A percentile compares a stretch with the other conserved stretches of the same genome.
These are phyloP conservation scores for Auxenochlorella pyrenoidosa DNA, from an alignment of 139 green algal genomes.

Conservation along the genomic window DNA sequence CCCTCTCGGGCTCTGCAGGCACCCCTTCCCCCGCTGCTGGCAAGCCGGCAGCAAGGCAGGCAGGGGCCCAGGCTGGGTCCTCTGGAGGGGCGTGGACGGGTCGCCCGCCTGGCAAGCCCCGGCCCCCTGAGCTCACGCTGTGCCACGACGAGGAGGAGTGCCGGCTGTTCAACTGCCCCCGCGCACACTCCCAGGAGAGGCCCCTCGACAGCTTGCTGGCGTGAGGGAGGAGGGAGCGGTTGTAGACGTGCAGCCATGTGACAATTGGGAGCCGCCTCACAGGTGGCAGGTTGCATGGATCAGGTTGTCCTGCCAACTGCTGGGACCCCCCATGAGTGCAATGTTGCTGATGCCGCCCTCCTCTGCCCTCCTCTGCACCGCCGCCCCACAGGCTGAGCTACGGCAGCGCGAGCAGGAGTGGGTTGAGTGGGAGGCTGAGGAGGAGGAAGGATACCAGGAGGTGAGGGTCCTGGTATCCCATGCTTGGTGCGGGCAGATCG, in stretches of 20 bases:
- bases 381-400: neutral
- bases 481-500: neutral
- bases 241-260: neutral
- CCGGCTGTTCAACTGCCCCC: neutral
- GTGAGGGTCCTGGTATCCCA: neutral
- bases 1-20: no score
- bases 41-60: neutral
- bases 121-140: neutral
- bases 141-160: neutral
- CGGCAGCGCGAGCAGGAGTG: neutral
- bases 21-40: neutral
- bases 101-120: no score
- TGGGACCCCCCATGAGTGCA: neutral
- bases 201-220: neutral
- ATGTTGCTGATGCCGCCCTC: neutral
- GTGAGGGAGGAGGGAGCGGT: neutral
- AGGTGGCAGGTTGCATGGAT: neutral
- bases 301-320: neutral
- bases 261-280: neutral
- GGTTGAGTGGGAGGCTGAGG: neutral
- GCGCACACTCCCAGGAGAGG: neutral
- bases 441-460: neutral
- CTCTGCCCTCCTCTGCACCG: neutral
- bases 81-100: neutral
- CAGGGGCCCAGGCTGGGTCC: neutral